Conservation (phyloP, 2,329 filamentous ascomycete genomes). For the Colletotrichum tofieldiae region DNA sequence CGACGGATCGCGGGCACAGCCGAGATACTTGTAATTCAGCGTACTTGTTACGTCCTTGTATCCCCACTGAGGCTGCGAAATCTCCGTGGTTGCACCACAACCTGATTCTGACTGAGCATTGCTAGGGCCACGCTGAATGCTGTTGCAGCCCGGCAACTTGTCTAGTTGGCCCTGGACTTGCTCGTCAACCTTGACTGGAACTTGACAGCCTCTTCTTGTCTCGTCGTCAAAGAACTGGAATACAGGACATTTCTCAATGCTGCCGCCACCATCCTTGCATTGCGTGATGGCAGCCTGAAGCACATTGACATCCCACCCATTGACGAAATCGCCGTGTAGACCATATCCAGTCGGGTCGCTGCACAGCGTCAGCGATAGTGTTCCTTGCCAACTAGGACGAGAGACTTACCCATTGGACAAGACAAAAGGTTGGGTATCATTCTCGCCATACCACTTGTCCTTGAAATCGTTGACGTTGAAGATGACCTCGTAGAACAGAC, state of each 20-base stretch:
- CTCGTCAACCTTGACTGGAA: constrained; percentile 64
- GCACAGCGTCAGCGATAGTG: constrained; percentile 57
- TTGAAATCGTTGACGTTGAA: constrained; percentile 70
- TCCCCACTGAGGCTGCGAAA: constrained; percentile 55
- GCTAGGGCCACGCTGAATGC: constrained; percentile 54
- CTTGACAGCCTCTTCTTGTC: constrained; percentile 64
- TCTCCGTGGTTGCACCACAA: constrained; percentile 56
- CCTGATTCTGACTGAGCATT: constrained; percentile 38
- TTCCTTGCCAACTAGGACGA: not conserved
- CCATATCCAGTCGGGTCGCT: constrained; percentile 74
- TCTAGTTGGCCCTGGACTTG: constrained; percentile 59
- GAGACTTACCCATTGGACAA: constrained; percentile 70
- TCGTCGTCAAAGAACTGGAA: constrained; percentile 58
- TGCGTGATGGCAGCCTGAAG: constrained; percentile 78
- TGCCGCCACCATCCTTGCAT: constrained; percentile 72
- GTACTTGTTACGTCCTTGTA: constrained; percentile 62
- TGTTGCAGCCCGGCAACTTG: constrained; percentile 70
- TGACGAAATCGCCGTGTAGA: constrained; percentile 80
- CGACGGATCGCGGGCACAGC: constrained; percentile 60
- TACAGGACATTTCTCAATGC: constrained; percentile 76
- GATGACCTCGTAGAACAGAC: constrained; percentile 71
- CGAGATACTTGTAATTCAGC: constrained; percentile 65
- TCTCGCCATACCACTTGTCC: constrained; percentile 67
- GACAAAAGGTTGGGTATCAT: constrained; percentile 71
- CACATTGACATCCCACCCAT: constrained; percentile 77